Evolutionary conservation across 2,329 filamentous ascomycete species (phyloP).

Genomic region (Cladosporium halotolerans): DNA sequence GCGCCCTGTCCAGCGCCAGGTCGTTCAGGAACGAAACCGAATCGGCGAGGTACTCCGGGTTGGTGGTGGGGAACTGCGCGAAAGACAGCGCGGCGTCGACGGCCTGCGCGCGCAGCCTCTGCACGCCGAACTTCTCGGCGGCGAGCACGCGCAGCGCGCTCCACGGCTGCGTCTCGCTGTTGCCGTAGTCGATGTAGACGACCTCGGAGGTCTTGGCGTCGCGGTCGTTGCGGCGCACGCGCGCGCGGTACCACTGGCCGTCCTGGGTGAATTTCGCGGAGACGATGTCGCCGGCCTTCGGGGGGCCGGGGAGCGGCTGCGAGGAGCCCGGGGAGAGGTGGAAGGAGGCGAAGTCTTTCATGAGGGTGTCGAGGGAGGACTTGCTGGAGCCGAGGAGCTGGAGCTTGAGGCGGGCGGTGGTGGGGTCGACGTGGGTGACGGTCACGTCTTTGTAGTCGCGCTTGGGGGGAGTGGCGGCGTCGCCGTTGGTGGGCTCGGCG

Average conservation of each 20-base stretch:
- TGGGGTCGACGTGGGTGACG: constrained; percentile 77
- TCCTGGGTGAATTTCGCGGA: constrained; percentile 87
- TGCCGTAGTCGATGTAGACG: constrained; percentile 93
- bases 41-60: constrained; percentile 76
- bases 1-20: constrained; percentile 61
- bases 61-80: constrained; percentile 70
- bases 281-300: constrained; percentile 87
- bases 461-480: constrained; percentile 53
- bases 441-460: constrained; percentile 93
- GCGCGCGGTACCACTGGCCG: constrained; percentile 89
- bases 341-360: constrained; percentile 86
- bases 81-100: constrained; percentile 81
- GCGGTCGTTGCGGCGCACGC: constrained; percentile 86
- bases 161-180: constrained; percentile 85
- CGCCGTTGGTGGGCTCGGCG: constrained; percentile 42
- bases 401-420: constrained; percentile 76
- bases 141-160: constrained; percentile 72
- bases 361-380: constrained; percentile 74
- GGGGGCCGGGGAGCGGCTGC: constrained; percentile 63
- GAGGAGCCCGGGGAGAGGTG: constrained; percentile 79
- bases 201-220: constrained; percentile 83
- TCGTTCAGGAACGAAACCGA: constrained; percentile 70
- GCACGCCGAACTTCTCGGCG: constrained; percentile 68
- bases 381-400: constrained; percentile 87
- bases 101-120: constrained; percentile 82